Base-by-base conservation (phyloP, 2,329 filamentous ascomycete species). In the Sodiomyces alkalinus region DNA sequence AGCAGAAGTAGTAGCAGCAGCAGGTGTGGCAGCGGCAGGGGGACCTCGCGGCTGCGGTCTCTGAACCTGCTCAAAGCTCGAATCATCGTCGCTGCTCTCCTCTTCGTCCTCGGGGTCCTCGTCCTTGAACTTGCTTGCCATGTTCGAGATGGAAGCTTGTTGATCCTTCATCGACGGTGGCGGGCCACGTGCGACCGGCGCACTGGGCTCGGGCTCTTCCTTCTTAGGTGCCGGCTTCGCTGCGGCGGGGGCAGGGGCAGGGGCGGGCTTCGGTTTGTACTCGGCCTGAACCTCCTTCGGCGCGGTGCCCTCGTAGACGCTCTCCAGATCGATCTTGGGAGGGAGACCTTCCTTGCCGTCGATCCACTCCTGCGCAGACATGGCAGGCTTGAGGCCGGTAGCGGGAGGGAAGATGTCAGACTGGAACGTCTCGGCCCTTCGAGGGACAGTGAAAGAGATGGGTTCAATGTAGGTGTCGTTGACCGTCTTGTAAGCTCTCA, bases 401-500 rank as follows among this genome's bases (percentile, higher is more conserved):
- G 85, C 78, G 8, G 90, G 87, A 22, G 87, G 90, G 54, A 82
- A 98, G 45, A 98, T 94, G 48, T 98, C 90, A 35, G 85, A 82
- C 58, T 96, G 87, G 72, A 94, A 94, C 28, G 79, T 83, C 55
- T 94, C 85, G 31, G 90, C 82, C 38, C 90, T 74, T 38, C 90
- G 75, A 27, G 90, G 90, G 2, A 96, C 90, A 30, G 92, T 92
- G 60, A 98, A 98, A 2, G 90, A 93, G 47, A 98, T 80, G 22
- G 90, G 90, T 57, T 98, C 90, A 43, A 98, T 83, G 58, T 92
- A 93, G 26, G 62, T 54, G 50, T 98, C 90, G 54, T 86, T 92
- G 52, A 96, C 81, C 0, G 90, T 96, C 69, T 98, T 98, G 72
- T 81, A 98, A 23, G 80, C 86, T 41, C 86, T 77, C 66, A 92